phyloP scores from a whole-genome alignment of 257 asterid genomes.

The Lavandula angustifolia region DNA sequence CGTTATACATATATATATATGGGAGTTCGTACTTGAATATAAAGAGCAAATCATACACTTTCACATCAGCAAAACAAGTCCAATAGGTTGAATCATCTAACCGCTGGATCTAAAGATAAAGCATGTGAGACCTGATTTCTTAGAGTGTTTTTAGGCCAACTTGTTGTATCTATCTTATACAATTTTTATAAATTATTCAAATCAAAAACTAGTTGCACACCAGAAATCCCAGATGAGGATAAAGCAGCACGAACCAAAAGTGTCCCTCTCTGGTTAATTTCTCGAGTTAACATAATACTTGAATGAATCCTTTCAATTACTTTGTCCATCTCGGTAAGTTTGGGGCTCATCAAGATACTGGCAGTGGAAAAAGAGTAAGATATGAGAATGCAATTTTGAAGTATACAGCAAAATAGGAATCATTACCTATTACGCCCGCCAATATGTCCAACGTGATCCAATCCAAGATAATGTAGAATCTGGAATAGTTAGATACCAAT shows the following conservation, averaged over 20 bases:
- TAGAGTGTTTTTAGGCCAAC: slow-evolving; percentile 12
- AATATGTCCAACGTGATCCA: slow-evolving; percentile 94
- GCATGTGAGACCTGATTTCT: slow-evolving; percentile 18
- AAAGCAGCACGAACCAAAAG: slow-evolving; percentile 96
- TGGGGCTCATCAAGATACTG: slow-evolving; percentile 81
- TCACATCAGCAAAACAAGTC: neutral
- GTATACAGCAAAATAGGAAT: slow-evolving; percentile 23
- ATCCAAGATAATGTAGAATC: slow-evolving; percentile 97
- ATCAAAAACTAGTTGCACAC: slow-evolving; percentile 42
- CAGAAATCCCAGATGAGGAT: slow-evolving; percentile 54
- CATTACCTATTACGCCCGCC: slow-evolving; percentile 84
- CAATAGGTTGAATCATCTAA: too few species aligned
- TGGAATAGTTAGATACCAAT: slow-evolving; percentile 41
- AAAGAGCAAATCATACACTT: too few species aligned
- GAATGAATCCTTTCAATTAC: slow-evolving; percentile 66
- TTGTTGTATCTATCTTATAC: slow-evolving; percentile 17
- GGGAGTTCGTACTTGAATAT: too few species aligned
- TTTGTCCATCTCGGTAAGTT: slow-evolving; percentile 87
- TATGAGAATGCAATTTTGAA: slow-evolving; percentile 23
- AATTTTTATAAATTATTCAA: slow-evolving; percentile 13
- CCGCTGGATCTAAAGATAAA: too few species aligned
- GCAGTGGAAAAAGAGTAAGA: slow-evolving; percentile 27
- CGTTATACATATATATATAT: too few species aligned
- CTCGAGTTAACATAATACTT: slow-evolving; percentile 42
- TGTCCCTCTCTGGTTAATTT: slow-evolving; percentile 56